Conservation (phyloP, 78 protist species). For the Creolimax fragrantissima region DNA sequence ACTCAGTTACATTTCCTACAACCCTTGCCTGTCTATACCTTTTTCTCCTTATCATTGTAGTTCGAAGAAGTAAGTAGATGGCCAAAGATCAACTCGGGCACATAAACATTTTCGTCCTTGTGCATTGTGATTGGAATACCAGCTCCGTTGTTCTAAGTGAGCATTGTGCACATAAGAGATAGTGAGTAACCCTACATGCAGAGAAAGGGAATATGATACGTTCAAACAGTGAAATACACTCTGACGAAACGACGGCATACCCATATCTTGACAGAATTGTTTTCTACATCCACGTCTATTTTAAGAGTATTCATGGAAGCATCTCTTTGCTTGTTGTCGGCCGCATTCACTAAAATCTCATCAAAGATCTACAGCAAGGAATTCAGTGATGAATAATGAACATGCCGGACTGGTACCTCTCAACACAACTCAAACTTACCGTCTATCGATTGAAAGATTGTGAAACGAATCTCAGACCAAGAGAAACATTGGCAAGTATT, state of each 20-base stretch:
- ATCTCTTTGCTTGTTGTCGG: slow-evolving; percentile 94
- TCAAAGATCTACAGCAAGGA: slow-evolving; percentile 88
- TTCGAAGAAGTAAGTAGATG: slow-evolving; percentile 72
- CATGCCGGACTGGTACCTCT: too few species aligned
- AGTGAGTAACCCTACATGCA: background rate
- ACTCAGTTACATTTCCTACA: too few species aligned
- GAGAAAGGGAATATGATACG: background rate
- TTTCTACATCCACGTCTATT: slow-evolving; percentile 59
- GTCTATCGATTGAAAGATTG: too few species aligned
- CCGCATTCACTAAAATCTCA: slow-evolving; percentile 98
- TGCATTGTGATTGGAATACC: slow-evolving; percentile 96
- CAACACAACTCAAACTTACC: too few species aligned
- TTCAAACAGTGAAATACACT: background rate
- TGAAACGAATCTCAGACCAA: too few species aligned
- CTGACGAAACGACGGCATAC: background rate
- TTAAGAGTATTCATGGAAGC: slow-evolving; percentile 54
- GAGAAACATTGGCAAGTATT: too few species aligned
- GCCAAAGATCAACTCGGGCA: slow-evolving; percentile 96
- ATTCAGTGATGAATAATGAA: too few species aligned
- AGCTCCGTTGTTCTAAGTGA: slow-evolving; percentile 82
- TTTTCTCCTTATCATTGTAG: slow-evolving; percentile 59
- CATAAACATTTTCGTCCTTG: slow-evolving; percentile 64
- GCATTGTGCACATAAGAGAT: slow-evolving; percentile 13
- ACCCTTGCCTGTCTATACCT: too few species aligned
- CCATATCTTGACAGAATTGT: slow-evolving; percentile 4